Conservation (phyloP, 176 grass and related monocot genomes). For the Aegilops speltoides region DNA sequence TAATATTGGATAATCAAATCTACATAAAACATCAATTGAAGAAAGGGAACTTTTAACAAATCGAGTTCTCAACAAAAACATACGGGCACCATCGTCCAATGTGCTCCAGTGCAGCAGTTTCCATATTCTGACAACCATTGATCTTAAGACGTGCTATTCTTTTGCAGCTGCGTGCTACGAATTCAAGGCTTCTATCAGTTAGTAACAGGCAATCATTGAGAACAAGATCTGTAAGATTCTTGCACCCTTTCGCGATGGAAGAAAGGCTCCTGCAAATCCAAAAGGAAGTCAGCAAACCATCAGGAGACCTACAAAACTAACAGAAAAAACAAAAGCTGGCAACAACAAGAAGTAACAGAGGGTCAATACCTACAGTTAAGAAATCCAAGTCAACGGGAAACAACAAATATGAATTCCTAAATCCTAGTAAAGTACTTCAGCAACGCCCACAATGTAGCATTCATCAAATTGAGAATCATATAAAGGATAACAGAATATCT, state of each 20-base stretch:
- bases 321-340: not conserved
- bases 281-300: conserved; percentile 18
- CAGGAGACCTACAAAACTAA: conserved; percentile 14
- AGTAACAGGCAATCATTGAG: conserved; percentile 72
- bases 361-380: not conserved
- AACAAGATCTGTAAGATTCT: conserved; percentile 75
- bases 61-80: conserved; percentile 33
- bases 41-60: conserved; percentile 16
- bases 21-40: not conserved
- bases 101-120: conserved; percentile 69
- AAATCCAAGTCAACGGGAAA: conserved; percentile 8
- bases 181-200: conserved; percentile 88
- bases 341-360: conserved; percentile 7
- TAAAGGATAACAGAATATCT: not conserved
- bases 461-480: conserved; percentile 4
- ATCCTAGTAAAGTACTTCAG: not conserved
- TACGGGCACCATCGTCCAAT: conserved; percentile 92
- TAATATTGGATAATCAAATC: not conserved
- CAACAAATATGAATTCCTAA: not conserved
- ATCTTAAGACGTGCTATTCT: conserved; percentile 77
- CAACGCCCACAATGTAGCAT: not conserved
- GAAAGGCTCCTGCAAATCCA: conserved; percentile 68
- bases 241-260: conserved; percentile 83
- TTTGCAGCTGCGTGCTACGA: conserved; percentile 76
- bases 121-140: conserved; percentile 86